These are phyloP conservation scores for Adenanthera pavonina DNA, from an alignment of 306 rosid genomes.

Conservation along the genomic window DNA sequence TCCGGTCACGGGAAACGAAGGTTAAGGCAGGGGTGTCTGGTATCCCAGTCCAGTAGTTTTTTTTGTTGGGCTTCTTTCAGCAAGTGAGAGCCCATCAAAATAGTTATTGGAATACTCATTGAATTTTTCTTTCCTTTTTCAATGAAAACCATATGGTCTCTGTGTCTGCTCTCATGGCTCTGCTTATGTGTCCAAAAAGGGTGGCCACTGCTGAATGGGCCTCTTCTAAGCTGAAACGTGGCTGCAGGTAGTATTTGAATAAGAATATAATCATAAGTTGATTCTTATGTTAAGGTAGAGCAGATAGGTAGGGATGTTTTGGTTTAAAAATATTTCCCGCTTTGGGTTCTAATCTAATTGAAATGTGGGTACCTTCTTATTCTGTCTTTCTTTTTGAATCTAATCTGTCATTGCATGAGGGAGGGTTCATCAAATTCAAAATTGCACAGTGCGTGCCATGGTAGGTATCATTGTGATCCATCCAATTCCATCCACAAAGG, in stretches of 20 bases:
- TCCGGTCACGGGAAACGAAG: no score
- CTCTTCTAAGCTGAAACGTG: background rate
- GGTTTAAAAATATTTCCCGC: background rate
- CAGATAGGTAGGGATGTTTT: background rate
- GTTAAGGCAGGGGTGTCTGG: background rate
- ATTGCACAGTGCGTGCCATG: conserved; percentile 51
- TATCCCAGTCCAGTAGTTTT: background rate
- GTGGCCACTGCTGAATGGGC: background rate
- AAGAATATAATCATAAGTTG: background rate
- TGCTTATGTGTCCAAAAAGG: background rate
- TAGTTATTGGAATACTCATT: no score
- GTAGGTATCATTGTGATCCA: conserved; percentile 51
- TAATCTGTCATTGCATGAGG: conserved; percentile 48
- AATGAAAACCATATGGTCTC: no score
- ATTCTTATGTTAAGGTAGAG: background rate
- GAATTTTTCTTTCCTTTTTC: no score
- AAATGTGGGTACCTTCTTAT: background rate
- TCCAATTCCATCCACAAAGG: conserved; percentile 44
- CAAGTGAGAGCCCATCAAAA: background rate
- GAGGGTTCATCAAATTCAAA: conserved; percentile 30
- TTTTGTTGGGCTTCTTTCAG: background rate
- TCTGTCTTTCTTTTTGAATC: background rate
- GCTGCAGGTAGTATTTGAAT: background rate
- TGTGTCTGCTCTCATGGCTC: background rate
- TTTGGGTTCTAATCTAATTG: background rate